phyloP scores from a whole-genome alignment of 1,284 basidiomycete species.

The Ganoderma lucidum region DNA sequence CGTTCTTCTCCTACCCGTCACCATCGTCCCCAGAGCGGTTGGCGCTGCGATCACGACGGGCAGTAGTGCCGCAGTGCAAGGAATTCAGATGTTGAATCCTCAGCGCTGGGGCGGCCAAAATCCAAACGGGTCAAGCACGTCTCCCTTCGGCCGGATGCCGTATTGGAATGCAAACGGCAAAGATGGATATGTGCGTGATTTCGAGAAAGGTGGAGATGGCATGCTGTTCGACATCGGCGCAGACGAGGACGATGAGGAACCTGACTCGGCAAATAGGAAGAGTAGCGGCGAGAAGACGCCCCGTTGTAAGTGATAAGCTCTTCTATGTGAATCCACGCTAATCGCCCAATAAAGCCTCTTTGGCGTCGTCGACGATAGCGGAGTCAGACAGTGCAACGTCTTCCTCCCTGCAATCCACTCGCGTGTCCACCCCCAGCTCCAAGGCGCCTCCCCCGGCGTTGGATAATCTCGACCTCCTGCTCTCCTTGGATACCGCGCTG shows the following conservation, averaged over 20 bases:
- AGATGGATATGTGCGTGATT: constrained; percentile 50
- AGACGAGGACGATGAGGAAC: constrained; percentile 61
- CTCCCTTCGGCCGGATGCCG: constrained; percentile 30
- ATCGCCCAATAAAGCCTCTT: constrained; percentile 25
- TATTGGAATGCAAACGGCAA: constrained; percentile 29
- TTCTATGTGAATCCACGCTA: neutral
- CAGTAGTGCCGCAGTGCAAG: constrained; percentile 83
- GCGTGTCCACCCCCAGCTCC: constrained; percentile 32
- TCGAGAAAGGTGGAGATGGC: constrained; percentile 51
- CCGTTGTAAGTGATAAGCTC: constrained; percentile 24
- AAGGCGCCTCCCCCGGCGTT: constrained; percentile 42
- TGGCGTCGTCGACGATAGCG: constrained; percentile 32
- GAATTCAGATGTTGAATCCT: constrained; percentile 88
- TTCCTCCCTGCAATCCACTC: constrained; percentile 34
- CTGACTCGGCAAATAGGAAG: constrained; percentile 40
- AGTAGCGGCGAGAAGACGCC: constrained; percentile 35
- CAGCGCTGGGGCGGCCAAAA: constrained; percentile 73
- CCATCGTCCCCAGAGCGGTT: constrained; percentile 91
- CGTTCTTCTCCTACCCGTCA: constrained; percentile 91
- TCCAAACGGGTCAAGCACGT: constrained; percentile 34
- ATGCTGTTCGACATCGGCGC: constrained; percentile 70
- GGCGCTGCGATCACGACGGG: constrained; percentile 77
- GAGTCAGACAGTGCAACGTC: constrained; percentile 24
- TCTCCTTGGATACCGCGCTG: constrained; percentile 91
- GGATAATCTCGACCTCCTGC: constrained; percentile 83